Conservation (phyloP, 306 rosid genomes). For the Trichosanthes truncata region DNA sequence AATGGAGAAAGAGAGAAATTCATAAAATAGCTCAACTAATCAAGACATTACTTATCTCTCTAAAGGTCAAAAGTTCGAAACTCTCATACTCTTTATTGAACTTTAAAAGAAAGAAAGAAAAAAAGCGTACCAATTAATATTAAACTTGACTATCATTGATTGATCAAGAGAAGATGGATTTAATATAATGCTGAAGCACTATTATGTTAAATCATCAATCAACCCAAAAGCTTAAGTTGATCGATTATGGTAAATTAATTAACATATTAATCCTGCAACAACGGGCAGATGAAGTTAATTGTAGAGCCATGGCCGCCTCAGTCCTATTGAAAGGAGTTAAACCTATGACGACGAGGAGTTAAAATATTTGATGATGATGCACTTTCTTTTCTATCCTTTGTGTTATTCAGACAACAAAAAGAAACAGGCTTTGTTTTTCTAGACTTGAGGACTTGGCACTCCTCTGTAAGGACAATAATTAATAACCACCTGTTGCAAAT, state of each 20-base stretch:
- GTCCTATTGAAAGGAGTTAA: neutral
- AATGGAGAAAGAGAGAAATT: neutral
- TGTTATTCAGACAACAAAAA: neutral
- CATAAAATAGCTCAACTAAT: neutral
- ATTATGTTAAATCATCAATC: too few relatives aligned
- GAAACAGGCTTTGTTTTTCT: neutral
- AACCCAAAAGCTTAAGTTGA: too few relatives aligned
- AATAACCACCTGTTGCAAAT: neutral
- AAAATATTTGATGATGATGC: neutral
- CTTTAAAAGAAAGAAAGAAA: too few relatives aligned
- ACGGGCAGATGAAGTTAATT: too few relatives aligned
- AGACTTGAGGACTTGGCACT: neutral
- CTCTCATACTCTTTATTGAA: too few relatives aligned
- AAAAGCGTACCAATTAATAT: too few relatives aligned
- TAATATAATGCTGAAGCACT: neutral
- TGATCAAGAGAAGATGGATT: neutral
- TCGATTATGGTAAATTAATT: too few relatives aligned
- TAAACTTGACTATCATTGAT: too few relatives aligned
- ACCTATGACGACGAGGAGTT: neutral
- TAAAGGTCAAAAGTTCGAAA: too few relatives aligned
- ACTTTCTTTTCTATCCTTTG: neutral
- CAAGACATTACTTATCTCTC: too few relatives aligned
- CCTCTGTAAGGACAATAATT: neutral
- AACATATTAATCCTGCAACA: neutral
- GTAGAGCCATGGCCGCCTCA: neutral